Evolutionary conservation across 352 stramenopile genomes (phyloP), one percentile per base, ranked within the genome.

Genomic region (Globisporangium apiculatum): DNA sequence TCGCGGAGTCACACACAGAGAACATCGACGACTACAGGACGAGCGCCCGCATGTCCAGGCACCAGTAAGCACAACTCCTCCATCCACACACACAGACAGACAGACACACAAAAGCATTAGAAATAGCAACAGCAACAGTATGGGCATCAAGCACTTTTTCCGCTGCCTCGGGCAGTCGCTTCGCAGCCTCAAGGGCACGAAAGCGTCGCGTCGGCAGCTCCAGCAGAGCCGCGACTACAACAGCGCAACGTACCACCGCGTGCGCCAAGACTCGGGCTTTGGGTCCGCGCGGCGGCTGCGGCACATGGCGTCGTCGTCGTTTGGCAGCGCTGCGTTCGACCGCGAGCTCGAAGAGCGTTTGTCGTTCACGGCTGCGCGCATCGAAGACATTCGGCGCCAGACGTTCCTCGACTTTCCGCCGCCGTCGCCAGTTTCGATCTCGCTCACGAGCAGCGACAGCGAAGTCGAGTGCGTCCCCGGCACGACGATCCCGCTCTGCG

Each of bases 131-230:
- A 31, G 24, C 24, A 31, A 31, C 24, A 31, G 24, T 3, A 62
- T 63, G 57, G 57, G 57, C 14, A 37, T 63, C 45, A 57, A 57
- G 51, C 57, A 57, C 51, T 63, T 63, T 46, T 63, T 63, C 45
- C 57, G 57, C 51, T 58, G 57, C 45, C 43, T 63, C 50, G 46
- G 57, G 15, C 51, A 63, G 42, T 57, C 57, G 40, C 57, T 62
- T 40, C 57, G 57, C 10, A 49, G 43, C 50, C 50, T 63, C 51
- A 63, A 57, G 51, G 51, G 57, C 51, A 53, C 42, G 7, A 51
- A 51, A 24, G 36, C 51, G 12, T 36, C 57, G 50, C 57, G 57
- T 14, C 57, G 57, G 11, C 42, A 63, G 11, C 36, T 63, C 15
- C 52, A 57, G 55, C 55, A 60, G 17, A 54, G 36, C 15, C 57